Evolutionary conservation across 805 yeast species (phyloP).

Genomic region (Monosporozyma aquatica): DNA sequence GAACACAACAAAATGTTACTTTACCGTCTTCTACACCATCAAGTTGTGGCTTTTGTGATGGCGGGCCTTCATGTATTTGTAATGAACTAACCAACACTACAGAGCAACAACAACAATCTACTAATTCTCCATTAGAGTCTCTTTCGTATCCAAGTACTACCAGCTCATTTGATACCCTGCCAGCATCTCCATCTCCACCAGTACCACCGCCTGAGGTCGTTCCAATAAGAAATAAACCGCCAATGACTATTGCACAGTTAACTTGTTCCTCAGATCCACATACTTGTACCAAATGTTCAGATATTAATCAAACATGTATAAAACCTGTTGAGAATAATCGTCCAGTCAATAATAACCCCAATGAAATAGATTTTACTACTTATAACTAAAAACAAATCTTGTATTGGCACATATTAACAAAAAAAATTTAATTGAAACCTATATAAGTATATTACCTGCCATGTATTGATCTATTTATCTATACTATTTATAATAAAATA

Average conservation of each 20-base stretch:
- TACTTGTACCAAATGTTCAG: constrained; percentile 45
- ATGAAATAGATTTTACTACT: constrained; percentile 10
- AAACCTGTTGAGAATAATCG: background rate
- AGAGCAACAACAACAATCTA: constrained; percentile 8
- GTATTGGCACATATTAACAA: too few relatives aligned
- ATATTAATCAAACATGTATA: constrained; percentile 26
- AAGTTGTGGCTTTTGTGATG: constrained; percentile 84
- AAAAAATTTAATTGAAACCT: too few relatives aligned
- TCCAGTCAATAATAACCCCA: background rate
- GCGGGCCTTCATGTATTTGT: constrained; percentile 86
- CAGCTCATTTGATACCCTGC: too few relatives aligned
- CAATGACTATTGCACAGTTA: background rate
- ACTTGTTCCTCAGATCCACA: constrained; percentile 38
- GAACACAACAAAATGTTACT: constrained; percentile 20
- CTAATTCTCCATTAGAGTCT: constrained; percentile 14
- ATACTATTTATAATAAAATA: too few relatives aligned
- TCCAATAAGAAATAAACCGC: background rate
- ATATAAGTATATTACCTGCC: too few relatives aligned
- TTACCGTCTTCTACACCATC: constrained; percentile 2
- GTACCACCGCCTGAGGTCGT: constrained; percentile 8
- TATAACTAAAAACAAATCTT: background rate
- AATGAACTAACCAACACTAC: constrained; percentile 50
- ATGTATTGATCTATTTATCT: background rate
- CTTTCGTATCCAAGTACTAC: constrained; percentile 9
- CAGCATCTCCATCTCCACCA: background rate